Evolutionary conservation across 2,329 filamentous ascomycete genomes (phyloP).

Genomic region (Trichoderma brevicompactum): DNA sequence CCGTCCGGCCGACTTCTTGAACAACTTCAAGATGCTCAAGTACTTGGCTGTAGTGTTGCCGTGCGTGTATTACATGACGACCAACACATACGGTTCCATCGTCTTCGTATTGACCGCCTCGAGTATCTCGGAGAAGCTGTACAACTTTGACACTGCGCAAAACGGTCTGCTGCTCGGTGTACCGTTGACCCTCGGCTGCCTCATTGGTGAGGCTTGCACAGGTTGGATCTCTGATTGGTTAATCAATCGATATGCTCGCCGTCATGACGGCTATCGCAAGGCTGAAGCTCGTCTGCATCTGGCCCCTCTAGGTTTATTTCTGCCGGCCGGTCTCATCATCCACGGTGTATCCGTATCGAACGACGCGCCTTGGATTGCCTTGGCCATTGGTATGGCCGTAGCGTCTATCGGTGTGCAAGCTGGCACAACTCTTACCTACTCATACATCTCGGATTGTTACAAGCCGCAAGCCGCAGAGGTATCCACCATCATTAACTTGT

Average conservation of each 20-base stretch:
- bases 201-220: slow-evolving; percentile 23
- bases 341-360: slow-evolving; percentile 17
- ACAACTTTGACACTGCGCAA: slow-evolving; percentile 21
- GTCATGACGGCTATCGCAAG: slow-evolving; percentile 16
- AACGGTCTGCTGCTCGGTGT: slow-evolving; percentile 21
- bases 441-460: slow-evolving; percentile 22
- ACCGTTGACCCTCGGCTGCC: slow-evolving; percentile 11
- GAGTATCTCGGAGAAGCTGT: slow-evolving; percentile 20
- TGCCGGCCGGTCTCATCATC: slow-evolving; percentile 18
- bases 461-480: slow-evolving; percentile 25
- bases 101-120: slow-evolving; percentile 21
- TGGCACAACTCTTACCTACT: slow-evolving; percentile 20
- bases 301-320: slow-evolving; percentile 1
- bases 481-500: slow-evolving; percentile 20
- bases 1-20: neutral
- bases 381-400: slow-evolving; percentile 18
- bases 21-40: slow-evolving; percentile 23
- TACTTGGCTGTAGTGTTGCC: slow-evolving; percentile 21
- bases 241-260: slow-evolving; percentile 22
- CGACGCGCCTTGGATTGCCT: slow-evolving; percentile 12
- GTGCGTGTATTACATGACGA: slow-evolving; percentile 24
- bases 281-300: slow-evolving; percentile 17
- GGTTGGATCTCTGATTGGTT: slow-evolving; percentile 25
- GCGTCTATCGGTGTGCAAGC: slow-evolving; percentile 21
- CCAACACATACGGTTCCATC: slow-evolving; percentile 22